Evolutionary conservation across 2,329 filamentous ascomycete species (phyloP).

Genomic region (Cladosporium sp.): DNA sequence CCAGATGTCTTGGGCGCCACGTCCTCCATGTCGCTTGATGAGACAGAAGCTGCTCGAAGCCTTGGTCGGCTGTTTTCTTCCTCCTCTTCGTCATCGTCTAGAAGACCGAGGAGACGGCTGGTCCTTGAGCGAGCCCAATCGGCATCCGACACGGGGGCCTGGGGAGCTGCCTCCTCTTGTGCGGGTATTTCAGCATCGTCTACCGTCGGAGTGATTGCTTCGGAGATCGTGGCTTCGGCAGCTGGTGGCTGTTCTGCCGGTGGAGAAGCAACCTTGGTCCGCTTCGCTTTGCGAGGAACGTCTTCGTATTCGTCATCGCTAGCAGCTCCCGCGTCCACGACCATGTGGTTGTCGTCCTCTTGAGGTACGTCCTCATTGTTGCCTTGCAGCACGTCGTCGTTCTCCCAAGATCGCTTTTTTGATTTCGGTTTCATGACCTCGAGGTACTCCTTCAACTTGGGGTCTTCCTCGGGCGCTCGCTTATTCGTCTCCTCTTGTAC

Average conservation of each 20-base stretch:
- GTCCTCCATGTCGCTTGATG: neutral
- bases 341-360: slow-evolving; percentile 18
- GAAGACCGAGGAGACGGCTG: slow-evolving; percentile 76
- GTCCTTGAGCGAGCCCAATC: slow-evolving; percentile 92
- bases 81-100: slow-evolving; percentile 60
- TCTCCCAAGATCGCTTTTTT: slow-evolving; percentile 12
- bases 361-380: slow-evolving; percentile 6
- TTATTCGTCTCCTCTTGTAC: slow-evolving; percentile 33
- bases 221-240: neutral
- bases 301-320: slow-evolving; percentile 70
- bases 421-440: slow-evolving; percentile 71
- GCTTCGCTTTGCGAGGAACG: slow-evolving; percentile 47
- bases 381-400: neutral
- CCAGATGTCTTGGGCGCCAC: neutral
- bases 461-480: slow-evolving; percentile 50
- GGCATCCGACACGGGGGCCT: slow-evolving; percentile 60
- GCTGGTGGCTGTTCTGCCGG: neutral
- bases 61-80: slow-evolving; percentile 13
- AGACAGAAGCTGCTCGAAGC: slow-evolving; percentile 1
- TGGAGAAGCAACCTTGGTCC: slow-evolving; percentile 15
- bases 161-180: neutral
- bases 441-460: slow-evolving; percentile 81
- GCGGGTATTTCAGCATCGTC: neutral
- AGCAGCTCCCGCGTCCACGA: neutral
- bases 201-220: neutral